These are phyloP conservation scores for Epichloe uncinata DNA, from an alignment of 2,329 filamentous ascomycete species.

Conservation along the genomic window DNA sequence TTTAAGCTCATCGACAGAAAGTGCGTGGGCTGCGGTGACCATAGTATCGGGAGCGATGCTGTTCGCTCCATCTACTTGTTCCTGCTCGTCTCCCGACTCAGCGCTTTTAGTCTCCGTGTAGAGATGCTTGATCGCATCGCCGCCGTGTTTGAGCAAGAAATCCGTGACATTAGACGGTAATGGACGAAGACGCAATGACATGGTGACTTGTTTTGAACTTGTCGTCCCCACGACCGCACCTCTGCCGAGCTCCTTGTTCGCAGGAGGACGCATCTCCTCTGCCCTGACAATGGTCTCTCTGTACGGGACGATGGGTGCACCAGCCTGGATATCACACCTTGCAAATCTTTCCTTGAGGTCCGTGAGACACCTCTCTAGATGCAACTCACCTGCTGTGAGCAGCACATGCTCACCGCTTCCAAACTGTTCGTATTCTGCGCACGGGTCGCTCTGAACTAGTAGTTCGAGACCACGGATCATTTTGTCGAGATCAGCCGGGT, in stretches of 20 bases:
- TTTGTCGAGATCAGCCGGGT: conserved; percentile 81
- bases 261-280: conserved; percentile 83
- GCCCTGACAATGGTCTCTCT: conserved; percentile 80
- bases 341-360: conserved; percentile 89
- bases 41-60: conserved; percentile 42
- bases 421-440: conserved; percentile 89
- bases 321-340: conserved; percentile 85
- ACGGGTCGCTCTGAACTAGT: conserved; percentile 88
- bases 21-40: conserved; percentile 42
- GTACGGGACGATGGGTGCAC: conserved; percentile 90
- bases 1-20: conserved; percentile 68
- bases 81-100: conserved; percentile 17
- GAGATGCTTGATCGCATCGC: conserved; percentile 62
- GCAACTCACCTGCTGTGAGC: conserved; percentile 83
- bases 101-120: conserved; percentile 52
- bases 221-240: conserved; percentile 66
- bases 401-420: conserved; percentile 91
- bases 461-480: conserved; percentile 83
- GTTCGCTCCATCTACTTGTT: conserved; percentile 19
- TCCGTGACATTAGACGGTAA: conserved; percentile 68
- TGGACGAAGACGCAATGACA: conserved; percentile 66
- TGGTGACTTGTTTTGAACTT: conserved; percentile 71
- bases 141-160: conserved; percentile 68
- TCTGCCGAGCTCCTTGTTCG: conserved; percentile 72
- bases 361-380: conserved; percentile 85